A percentile compares a stretch with the other conserved stretches of the same genome.
Conservation (phyloP, 2,329 filamentous ascomycete genomes). For the Cercospora canescens region DNA sequence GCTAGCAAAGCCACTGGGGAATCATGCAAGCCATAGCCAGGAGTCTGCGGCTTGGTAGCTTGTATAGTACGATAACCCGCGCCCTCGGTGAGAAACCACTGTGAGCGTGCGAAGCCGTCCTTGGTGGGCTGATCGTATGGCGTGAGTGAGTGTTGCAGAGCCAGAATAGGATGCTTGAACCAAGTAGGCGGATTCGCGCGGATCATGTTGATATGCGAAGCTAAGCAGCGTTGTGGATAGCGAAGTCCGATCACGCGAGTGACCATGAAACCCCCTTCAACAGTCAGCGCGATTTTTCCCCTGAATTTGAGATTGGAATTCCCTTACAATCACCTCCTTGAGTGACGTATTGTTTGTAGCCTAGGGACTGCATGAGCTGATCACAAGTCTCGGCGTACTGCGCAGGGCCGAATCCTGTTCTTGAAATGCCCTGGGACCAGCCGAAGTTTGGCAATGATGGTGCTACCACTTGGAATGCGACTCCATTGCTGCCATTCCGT, state of each 20-base stretch:
- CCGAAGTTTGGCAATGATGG: conserved; percentile 59
- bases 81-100: conserved; percentile 61
- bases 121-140: conserved; percentile 57
- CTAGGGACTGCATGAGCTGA: conserved; percentile 60
- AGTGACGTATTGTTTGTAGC: conserved; percentile 60
- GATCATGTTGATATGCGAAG: conserved; percentile 46
- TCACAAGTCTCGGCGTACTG: conserved; percentile 59
- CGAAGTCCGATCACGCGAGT: conserved; percentile 61
- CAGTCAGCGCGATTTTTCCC: not conserved
- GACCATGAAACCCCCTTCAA: conserved; percentile 48
- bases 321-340: conserved; percentile 52
- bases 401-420: conserved; percentile 50
- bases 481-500: conserved; percentile 38
- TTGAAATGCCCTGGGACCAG: conserved; percentile 63
- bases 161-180: conserved; percentile 56
- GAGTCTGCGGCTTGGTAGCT: conserved; percentile 69
- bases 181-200: conserved; percentile 52
- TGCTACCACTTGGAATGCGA: conserved; percentile 66
- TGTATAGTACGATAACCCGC: conserved; percentile 62
- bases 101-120: conserved; percentile 52
- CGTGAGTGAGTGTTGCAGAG: conserved; percentile 56
- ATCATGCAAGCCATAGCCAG: conserved; percentile 69
- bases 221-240: conserved; percentile 59
- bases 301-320: not conserved
- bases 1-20: conserved; percentile 69